These are phyloP conservation scores for Cyberlindnera subsufficiens DNA, from an alignment of 805 yeast species.

Conservation along the genomic window DNA sequence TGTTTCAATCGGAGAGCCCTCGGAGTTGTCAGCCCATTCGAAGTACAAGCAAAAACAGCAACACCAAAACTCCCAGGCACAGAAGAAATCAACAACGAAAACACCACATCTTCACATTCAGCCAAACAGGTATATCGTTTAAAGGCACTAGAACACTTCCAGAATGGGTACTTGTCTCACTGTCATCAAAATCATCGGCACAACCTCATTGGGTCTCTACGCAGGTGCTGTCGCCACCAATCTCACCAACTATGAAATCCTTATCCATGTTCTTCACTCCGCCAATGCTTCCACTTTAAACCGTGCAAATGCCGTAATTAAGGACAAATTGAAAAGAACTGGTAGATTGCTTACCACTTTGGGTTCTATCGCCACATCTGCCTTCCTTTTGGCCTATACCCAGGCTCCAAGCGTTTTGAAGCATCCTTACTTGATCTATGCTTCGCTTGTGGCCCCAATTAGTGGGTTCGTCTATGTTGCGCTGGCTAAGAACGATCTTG, in stretches of 20 bases:
- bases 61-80: no score
- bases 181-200: constrained; percentile 57
- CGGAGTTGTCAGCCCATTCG: no score
- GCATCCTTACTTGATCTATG: constrained; percentile 70
- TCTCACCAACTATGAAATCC: constrained; percentile 12
- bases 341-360: constrained; percentile 26
- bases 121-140: not conserved
- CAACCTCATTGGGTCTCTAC: constrained; percentile 61
- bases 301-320: constrained; percentile 17
- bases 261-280: constrained; percentile 27
- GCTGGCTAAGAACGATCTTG: not conserved
- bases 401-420: constrained; percentile 49
- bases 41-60: no score
- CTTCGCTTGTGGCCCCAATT: constrained; percentile 23
- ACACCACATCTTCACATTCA: no score
- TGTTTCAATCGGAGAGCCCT: no score
- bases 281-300: constrained; percentile 25
- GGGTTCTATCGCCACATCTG: constrained; percentile 43
- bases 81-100: no score
- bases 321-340: constrained; percentile 17
- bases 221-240: constrained; percentile 41
- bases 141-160: not conserved
- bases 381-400: constrained; percentile 50
- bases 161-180: constrained; percentile 50
- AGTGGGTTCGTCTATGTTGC: constrained; percentile 7